Conservation (phyloP, 345 rosid species). For the Boechera divaricarpa region DNA sequence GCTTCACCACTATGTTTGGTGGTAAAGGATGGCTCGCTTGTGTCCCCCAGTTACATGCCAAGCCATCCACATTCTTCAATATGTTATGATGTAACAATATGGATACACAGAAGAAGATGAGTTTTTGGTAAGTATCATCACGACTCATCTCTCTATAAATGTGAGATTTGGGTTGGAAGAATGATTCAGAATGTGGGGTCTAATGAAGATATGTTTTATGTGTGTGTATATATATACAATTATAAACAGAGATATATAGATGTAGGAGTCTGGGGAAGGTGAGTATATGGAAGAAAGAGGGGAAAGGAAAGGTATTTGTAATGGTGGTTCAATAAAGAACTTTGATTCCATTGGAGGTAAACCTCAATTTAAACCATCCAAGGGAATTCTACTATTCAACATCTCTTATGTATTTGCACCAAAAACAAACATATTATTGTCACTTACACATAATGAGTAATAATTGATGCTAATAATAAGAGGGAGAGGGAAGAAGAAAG, state of each 20-base stretch:
- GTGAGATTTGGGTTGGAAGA: slow-evolving; percentile 7
- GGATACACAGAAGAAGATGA: slow-evolving; percentile 32
- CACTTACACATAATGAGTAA: neutral
- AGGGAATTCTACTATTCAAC: neutral
- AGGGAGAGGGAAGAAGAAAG: slow-evolving; percentile 32
- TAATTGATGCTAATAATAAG: neutral
- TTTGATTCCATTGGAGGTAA: slow-evolving; percentile 50
- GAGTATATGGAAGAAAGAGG: slow-evolving; percentile 50
- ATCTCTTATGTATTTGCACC: neutral
- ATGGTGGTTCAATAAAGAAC: slow-evolving; percentile 49
- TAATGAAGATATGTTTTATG: slow-evolving; percentile 12
- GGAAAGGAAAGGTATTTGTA: slow-evolving; percentile 53
- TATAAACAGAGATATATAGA: neutral
- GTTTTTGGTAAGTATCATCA: slow-evolving; percentile 11
- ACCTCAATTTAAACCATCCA: slow-evolving; percentile 35
- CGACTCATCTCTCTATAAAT: slow-evolving; percentile 43
- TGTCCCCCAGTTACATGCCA: slow-evolving; percentile 84
- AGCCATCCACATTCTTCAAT: slow-evolving; percentile 52
- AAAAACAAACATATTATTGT: neutral
- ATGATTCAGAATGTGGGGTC: slow-evolving; percentile 27
- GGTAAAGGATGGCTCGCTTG: slow-evolving; percentile 72
- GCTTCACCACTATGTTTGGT: slow-evolving; percentile 64
- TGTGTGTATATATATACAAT: slow-evolving; percentile 15
- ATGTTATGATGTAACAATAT: slow-evolving; percentile 27
- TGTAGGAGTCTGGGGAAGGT: slow-evolving; percentile 18